A percentile compares a stretch with the other conserved stretches of the same genome.
phyloP scores from a whole-genome alignment of 2,329 filamentous ascomycete genomes.

The Cladosporium phlei region DNA sequence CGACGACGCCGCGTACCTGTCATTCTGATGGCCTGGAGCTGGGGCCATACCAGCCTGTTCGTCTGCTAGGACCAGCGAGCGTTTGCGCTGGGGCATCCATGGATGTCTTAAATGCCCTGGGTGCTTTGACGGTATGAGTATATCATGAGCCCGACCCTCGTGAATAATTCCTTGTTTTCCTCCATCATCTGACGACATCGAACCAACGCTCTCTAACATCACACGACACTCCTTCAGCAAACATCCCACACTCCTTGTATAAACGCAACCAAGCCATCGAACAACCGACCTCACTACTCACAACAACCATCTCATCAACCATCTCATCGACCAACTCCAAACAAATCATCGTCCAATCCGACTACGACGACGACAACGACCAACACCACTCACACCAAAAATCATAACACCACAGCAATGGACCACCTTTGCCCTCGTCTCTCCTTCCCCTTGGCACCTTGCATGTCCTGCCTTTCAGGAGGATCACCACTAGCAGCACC shows the following conservation, averaged over 20 bases:
- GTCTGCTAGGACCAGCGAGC: constrained; percentile 4
- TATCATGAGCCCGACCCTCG: constrained; percentile 11
- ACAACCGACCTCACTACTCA: too few species aligned
- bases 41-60: constrained; percentile 7
- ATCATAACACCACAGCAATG: constrained; percentile 17
- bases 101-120: constrained; percentile 12
- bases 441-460: constrained; percentile 26
- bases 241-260: background rate
- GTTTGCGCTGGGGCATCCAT: constrained; percentile 9
- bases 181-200: constrained; percentile 7
- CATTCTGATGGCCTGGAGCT: constrained; percentile 3
- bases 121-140: constrained; percentile 9
- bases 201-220: constrained; percentile 7
- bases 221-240: constrained; percentile 1
- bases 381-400: background rate
- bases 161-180: background rate
- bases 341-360: background rate
- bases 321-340: background rate
- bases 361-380: background rate
- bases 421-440: constrained; percentile 30
- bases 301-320: background rate
- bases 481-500: constrained; percentile 1
- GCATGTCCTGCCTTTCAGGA: constrained; percentile 29
- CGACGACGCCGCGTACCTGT: background rate
- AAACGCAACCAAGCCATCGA: background rate